Evolutionary conservation across 768 basidiomycete genomes (phyloP).

Genomic region (Mycena albidolilacea): DNA sequence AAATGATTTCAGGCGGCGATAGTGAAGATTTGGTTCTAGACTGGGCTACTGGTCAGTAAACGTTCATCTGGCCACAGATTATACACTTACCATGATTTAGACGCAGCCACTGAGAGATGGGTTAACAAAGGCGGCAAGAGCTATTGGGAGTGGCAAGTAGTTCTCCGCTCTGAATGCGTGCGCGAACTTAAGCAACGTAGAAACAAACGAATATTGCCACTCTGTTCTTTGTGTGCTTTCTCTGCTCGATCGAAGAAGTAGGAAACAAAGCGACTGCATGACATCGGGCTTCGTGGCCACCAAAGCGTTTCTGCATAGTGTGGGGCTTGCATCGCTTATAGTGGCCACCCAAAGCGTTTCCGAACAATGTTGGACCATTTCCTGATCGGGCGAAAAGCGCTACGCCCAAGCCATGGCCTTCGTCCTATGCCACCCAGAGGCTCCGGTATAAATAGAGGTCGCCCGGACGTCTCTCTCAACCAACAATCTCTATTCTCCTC

Average conservation of each 20-base stretch:
- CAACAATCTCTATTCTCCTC: neutral
- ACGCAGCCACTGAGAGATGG: neutral
- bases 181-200: neutral
- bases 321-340: conserved; percentile 8
- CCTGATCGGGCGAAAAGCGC: conserved; percentile 24
- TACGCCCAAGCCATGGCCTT: conserved; percentile 15
- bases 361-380: conserved; percentile 28
- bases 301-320: conserved; percentile 18
- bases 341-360: conserved; percentile 30
- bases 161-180: neutral
- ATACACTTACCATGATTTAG: neutral
- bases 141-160: conserved; percentile 11
- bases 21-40: neutral
- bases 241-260: conserved; percentile 13
- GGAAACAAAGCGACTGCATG: neutral
- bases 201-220: conserved; percentile 20
- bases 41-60: neutral
- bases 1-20: neutral
- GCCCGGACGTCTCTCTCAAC: neutral
- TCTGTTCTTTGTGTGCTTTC: neutral
- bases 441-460: conserved; percentile 29
- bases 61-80: neutral
- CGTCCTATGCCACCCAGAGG: conserved; percentile 18
- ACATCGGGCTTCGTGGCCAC: no score
- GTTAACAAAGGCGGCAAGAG: no score